A percentile compares a stretch with the other conserved stretches of the same genome.
These are phyloP conservation scores for Russula sp. DNA, from an alignment of 768 basidiomycete genomes.

Conservation along the genomic window DNA sequence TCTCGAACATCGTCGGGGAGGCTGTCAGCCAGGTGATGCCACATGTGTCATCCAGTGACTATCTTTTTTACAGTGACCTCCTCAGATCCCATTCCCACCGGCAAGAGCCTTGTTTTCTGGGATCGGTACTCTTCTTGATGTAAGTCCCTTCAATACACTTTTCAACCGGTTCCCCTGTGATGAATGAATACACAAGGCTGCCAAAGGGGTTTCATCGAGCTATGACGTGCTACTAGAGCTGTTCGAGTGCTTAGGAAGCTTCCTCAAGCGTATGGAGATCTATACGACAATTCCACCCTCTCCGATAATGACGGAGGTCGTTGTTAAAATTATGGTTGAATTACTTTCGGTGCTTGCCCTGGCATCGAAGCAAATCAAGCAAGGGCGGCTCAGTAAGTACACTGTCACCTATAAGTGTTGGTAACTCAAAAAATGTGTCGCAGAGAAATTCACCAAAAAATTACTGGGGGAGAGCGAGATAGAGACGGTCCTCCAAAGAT, in stretches of 20 bases:
- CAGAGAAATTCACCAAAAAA: not conserved
- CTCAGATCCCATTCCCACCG: not conserved
- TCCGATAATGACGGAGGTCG: not conserved
- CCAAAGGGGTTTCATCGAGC: not conserved
- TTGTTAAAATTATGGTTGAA: not conserved
- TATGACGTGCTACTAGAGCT: not conserved
- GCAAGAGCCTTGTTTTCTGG: not conserved
- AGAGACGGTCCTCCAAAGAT: too few species aligned
- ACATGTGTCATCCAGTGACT: not conserved
- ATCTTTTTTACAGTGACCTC: not conserved
- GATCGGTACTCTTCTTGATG: not conserved
- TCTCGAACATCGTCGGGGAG: not conserved
- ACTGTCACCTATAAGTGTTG: too few species aligned
- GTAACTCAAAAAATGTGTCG: not conserved
- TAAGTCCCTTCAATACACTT: not conserved
- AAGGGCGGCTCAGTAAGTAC: conserved; percentile 9
- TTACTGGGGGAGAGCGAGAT: too few species aligned
- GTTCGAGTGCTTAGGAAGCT: not conserved
- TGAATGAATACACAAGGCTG: not conserved
- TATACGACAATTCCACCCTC: not conserved
- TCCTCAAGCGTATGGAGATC: not conserved
- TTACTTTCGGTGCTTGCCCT: not conserved
- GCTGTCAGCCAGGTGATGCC: not conserved
- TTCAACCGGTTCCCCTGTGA: not conserved
- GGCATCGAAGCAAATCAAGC: conserved; percentile 7